These are phyloP conservation scores for Pseudogymnoascus sp. DNA, from an alignment of 2,329 filamentous ascomycete genomes.

Conservation along the genomic window DNA sequence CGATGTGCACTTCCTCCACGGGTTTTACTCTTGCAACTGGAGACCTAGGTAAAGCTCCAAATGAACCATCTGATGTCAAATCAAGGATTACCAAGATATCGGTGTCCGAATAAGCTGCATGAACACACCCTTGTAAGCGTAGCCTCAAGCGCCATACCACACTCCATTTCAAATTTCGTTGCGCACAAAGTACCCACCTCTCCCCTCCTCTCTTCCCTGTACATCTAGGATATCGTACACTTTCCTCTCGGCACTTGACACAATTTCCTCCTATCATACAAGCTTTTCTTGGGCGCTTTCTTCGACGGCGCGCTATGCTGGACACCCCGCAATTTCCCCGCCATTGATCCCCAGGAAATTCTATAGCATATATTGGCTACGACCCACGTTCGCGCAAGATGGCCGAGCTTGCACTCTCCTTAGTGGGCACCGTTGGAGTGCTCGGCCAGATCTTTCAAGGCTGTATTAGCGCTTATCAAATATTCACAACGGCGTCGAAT, in stretches of 20 bases:
- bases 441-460: slow-evolving; percentile 41
- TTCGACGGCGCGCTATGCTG: neutral
- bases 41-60: neutral
- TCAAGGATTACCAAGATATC: neutral
- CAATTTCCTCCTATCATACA: neutral
- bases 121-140: neutral
- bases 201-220: neutral
- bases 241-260: neutral
- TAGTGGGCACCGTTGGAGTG: slow-evolving; percentile 37
- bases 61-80: neutral
- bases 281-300: slow-evolving; percentile 8
- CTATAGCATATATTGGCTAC: neutral
- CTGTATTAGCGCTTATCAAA: slow-evolving; percentile 38
- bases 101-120: slow-evolving; percentile 4
- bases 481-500: slow-evolving; percentile 36
- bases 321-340: slow-evolving; percentile 7
- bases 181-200: neutral
- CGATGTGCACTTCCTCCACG: neutral
- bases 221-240: neutral
- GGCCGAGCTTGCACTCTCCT: slow-evolving; percentile 35
- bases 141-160: slow-evolving; percentile 7
- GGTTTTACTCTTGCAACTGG: neutral
- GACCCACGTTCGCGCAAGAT: slow-evolving; percentile 18
- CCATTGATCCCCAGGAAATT: neutral
- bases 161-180: slow-evolving; percentile 4